Conservation (phyloP, 805 yeast genomes). For the Wickerhamomyces tratensis region DNA sequence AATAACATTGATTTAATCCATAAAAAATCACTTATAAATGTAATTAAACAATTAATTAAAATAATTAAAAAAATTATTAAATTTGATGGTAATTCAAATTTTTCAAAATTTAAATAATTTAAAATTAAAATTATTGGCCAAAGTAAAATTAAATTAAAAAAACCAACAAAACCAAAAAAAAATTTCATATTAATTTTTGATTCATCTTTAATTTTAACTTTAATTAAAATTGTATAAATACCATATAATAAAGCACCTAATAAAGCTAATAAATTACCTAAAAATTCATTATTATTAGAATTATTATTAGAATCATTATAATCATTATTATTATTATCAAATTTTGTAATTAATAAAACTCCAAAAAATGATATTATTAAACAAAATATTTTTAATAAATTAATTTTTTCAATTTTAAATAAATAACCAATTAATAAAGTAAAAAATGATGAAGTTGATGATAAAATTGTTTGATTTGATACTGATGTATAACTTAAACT, state of each 20-base stretch:
- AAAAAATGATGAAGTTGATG: constrained; percentile 90
- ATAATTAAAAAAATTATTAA: constrained; percentile 43
- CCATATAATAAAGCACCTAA: constrained; percentile 89
- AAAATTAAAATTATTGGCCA: constrained; percentile 79
- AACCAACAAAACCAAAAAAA: constrained; percentile 92
- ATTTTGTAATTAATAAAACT: constrained; percentile 65
- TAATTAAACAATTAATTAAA: constrained; percentile 58
- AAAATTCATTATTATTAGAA: constrained; percentile 23
- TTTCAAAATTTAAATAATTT: constrained; percentile 56
- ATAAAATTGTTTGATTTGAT: constrained; percentile 86
- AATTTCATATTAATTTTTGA: constrained; percentile 72
- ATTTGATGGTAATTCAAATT: constrained; percentile 59
- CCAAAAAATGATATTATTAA: constrained; percentile 68
- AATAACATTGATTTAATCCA: constrained; percentile 95
- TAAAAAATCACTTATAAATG: constrained; percentile 82
- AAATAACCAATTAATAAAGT: constrained; percentile 75
- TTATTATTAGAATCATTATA: no score
- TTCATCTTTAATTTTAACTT: constrained; percentile 64
- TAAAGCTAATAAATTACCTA: constrained; percentile 77
- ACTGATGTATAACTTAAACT: constrained; percentile 84
- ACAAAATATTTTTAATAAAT: constrained; percentile 55
- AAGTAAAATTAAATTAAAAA: constrained; percentile 59
- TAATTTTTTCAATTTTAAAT: constrained; percentile 62
- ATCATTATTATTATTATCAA: constrained; percentile 30
- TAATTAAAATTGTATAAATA: constrained; percentile 76